phyloP scores from a whole-genome alignment of 345 rosid species.

The Citrus unshiu region DNA sequence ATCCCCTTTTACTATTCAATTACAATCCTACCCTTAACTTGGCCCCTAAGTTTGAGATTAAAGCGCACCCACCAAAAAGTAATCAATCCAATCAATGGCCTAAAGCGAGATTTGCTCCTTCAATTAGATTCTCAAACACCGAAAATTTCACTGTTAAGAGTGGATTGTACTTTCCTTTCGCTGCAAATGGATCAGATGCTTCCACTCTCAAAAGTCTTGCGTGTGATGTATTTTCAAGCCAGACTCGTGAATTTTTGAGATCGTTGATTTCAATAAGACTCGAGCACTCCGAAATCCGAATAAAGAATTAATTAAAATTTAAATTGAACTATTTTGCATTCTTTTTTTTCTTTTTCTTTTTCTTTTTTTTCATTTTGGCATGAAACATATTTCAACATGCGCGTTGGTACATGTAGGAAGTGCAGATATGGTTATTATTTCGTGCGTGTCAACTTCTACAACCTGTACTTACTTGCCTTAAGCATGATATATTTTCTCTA shows the following conservation, averaged over 20 bases:
- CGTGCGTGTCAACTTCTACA: not conserved
- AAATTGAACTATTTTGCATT: not conserved
- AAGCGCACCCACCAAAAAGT: not conserved
- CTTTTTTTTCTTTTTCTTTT: not conserved
- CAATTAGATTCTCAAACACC: not conserved
- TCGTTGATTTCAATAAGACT: not conserved
- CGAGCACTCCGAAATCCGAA: no score
- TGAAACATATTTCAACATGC: not conserved
- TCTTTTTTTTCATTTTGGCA: not conserved
- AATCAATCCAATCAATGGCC: not conserved
- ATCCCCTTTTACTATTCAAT: not conserved
- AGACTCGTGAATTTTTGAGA: not conserved
- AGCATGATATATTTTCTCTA: not conserved
- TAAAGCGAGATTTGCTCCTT: not conserved
- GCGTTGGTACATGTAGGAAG: not conserved
- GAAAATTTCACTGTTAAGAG: not conserved
- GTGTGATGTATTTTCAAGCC: not conserved
- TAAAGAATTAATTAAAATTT: no score
- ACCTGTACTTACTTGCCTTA: not conserved
- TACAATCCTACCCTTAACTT: constrained; percentile 2
- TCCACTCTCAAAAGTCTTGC: not conserved
- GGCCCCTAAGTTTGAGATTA: not conserved
- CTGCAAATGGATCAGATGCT: not conserved
- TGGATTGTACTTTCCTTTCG: not conserved
- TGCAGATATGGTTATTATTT: not conserved